A percentile compares a stretch with the other conserved stretches of the same genome.
Evolutionary conservation across 164 flowering plant species (phyloP).

Genomic region (Cinnamomum chago): DNA sequence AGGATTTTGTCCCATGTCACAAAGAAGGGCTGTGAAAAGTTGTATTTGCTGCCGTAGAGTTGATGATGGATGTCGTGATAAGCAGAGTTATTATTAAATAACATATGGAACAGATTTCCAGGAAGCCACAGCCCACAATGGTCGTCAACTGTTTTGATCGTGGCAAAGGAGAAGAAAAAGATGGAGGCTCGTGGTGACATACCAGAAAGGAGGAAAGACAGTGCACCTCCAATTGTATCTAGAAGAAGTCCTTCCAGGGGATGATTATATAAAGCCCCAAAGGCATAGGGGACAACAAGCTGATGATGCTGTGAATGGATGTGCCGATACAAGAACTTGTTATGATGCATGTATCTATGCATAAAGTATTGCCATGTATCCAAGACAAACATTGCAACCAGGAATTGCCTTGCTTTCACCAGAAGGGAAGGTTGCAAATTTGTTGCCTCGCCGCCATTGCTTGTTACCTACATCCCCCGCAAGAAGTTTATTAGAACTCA

Average conservation of each 20-base stretch:
- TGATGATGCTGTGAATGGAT: conserved; percentile 91
- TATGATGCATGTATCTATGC: conserved; percentile 93
- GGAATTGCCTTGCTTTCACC: conserved; percentile 51
- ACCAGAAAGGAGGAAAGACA: conserved; percentile 85
- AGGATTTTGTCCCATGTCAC: conserved; percentile 83
- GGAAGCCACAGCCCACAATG: conserved; percentile 95
- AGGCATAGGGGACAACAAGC: conserved; percentile 88
- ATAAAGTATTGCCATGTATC: conserved; percentile 96
- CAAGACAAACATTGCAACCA: conserved; percentile 69
- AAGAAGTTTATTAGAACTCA: not conserved
- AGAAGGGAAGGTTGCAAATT: conserved; percentile 32
- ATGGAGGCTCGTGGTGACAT: conserved; percentile 84
- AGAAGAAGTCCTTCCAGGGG: conserved; percentile 86
- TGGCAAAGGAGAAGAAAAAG: conserved; percentile 93
- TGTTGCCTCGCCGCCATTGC: conserved; percentile 26
- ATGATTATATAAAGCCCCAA: conserved; percentile 92
- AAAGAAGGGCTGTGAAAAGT: conserved; percentile 92
- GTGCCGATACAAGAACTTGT: conserved; percentile 84
- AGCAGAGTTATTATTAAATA: conserved; percentile 83
- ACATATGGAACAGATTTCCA: conserved; percentile 75
- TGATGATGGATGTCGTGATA: conserved; percentile 98
- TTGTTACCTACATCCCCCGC: conserved; percentile 39
- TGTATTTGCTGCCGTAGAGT: conserved; percentile 83
- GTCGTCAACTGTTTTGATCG: conserved; percentile 90
- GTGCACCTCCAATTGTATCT: conserved; percentile 86